Conservation (phyloP, 257 asterid species). For the Solanum bukasovii region DNA sequence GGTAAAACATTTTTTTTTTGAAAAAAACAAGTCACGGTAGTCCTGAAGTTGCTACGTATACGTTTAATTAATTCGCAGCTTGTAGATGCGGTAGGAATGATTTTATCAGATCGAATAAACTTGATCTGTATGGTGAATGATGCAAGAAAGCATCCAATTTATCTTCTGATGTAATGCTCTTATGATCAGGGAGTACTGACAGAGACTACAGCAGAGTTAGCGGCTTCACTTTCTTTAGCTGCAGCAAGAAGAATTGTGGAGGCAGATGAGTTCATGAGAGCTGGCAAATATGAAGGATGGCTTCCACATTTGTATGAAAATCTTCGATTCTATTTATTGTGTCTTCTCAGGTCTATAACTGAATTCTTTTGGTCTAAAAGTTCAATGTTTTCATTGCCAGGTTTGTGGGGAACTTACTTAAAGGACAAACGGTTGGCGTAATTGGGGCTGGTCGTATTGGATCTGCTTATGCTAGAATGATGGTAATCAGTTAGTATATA, state of each 20-base stretch:
- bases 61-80: not conserved
- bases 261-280: constrained; percentile 97
- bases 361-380: not conserved
- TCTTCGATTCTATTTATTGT: not conserved
- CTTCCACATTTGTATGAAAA: constrained; percentile 79
- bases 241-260: constrained; percentile 94
- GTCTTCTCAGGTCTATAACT: not conserved
- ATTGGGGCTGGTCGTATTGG: constrained; percentile 99
- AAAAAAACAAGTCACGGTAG: not conserved
- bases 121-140: not conserved
- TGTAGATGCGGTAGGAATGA: not conserved
- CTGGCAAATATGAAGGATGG: constrained; percentile 95
- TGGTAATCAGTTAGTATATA: constrained; percentile 30
- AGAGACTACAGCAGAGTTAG: constrained; percentile 94
- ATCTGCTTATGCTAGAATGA: constrained; percentile 98
- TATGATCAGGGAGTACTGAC: constrained; percentile 74
- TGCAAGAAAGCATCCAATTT: not conserved
- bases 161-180: not conserved
- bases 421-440: constrained; percentile 96
- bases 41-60: not conserved
- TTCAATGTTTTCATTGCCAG: constrained; percentile 17
- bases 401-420: constrained; percentile 91
- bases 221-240: constrained; percentile 85
- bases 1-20: not conserved
- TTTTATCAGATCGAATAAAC: not conserved